Conservation (phyloP, 371 early-diverging fungal genomes). For the Saksenaea oblongispora region DNA sequence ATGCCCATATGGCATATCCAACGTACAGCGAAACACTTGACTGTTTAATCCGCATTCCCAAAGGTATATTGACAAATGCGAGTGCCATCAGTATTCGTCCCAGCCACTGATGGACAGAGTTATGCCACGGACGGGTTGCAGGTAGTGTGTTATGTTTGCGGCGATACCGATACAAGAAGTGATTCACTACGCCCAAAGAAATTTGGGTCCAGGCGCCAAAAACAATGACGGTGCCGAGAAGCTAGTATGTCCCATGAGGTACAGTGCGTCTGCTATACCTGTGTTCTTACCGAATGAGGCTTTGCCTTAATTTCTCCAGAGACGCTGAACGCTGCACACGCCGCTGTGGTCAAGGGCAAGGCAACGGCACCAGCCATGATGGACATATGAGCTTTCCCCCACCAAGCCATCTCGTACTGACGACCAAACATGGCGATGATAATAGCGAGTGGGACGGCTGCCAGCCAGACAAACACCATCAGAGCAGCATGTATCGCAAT, state of each 20-base stretch:
- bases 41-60: conserved; percentile 34
- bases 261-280: background rate
- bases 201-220: conserved; percentile 33
- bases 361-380: conserved; percentile 30
- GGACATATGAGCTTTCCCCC: conserved; percentile 37
- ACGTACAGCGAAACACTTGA: conserved; percentile 15
- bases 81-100: conserved; percentile 22
- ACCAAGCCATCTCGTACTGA: conserved; percentile 27
- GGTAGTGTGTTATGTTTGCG: conserved; percentile 17
- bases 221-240: conserved; percentile 28
- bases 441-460: conserved; percentile 34
- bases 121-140: conserved; percentile 28
- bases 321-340: conserved; percentile 21
- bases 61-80: conserved; percentile 32
- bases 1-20: conserved; percentile 24
- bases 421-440: conserved; percentile 32
- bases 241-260: conserved; percentile 9
- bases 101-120: conserved; percentile 35
- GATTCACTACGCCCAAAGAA: conserved; percentile 28
- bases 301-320: conserved; percentile 16
- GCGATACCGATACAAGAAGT: conserved; percentile 27
- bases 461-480: conserved; percentile 36
- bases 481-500: conserved; percentile 25
- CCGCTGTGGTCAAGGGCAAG: conserved; percentile 27
- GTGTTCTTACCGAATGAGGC: conserved; percentile 33